These are phyloP conservation scores for Apiotrichum mycotoxinovorans DNA, from an alignment of 1,284 basidiomycete species.

Conservation along the genomic window DNA sequence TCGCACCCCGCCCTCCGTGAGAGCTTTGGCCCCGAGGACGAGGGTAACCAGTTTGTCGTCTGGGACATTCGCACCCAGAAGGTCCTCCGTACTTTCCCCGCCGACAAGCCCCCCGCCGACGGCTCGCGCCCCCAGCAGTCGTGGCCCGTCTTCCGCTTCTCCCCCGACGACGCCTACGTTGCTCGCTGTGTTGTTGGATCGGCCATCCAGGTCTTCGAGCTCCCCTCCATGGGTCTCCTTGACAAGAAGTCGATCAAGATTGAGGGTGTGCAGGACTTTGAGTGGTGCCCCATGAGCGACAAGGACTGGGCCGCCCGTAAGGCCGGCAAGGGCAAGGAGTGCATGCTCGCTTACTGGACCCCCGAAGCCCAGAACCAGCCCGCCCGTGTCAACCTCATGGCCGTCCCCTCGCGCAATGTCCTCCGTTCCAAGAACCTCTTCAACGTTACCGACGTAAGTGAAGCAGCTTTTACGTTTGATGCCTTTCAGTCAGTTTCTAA, in stretches of 20 bases:
- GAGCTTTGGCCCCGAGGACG: slow-evolving; percentile 72
- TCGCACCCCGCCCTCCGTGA: slow-evolving; percentile 56
- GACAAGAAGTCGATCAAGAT: slow-evolving; percentile 98
- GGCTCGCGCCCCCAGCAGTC: slow-evolving; percentile 42
- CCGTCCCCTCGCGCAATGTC: slow-evolving; percentile 78
- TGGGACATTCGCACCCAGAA: slow-evolving; percentile 96
- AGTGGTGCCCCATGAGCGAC: slow-evolving; percentile 95
- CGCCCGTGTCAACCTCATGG: slow-evolving; percentile 88
- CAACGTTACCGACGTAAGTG: slow-evolving; percentile 88
- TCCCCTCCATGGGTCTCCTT: slow-evolving; percentile 88
- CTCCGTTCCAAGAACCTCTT: slow-evolving; percentile 96
- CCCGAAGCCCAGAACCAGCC: slow-evolving; percentile 96
- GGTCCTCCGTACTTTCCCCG: slow-evolving; percentile 87
- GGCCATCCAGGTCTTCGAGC: slow-evolving; percentile 94
- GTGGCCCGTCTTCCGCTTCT: slow-evolving; percentile 98
- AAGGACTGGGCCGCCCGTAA: slow-evolving; percentile 75
- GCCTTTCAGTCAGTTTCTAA: neutral
- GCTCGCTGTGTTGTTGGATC: slow-evolving; percentile 83
- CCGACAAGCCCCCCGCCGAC: slow-evolving; percentile 50
- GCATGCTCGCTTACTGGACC: slow-evolving; percentile 96
- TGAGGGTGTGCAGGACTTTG: slow-evolving; percentile 96
- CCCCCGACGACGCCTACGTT: slow-evolving; percentile 92
- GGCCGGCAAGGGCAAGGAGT: slow-evolving; percentile 62
- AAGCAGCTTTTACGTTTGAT: neutral
- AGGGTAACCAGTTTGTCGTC: slow-evolving; percentile 94